Conservation (phyloP, 805 yeast genomes). For the Candida sithepensis region DNA sequence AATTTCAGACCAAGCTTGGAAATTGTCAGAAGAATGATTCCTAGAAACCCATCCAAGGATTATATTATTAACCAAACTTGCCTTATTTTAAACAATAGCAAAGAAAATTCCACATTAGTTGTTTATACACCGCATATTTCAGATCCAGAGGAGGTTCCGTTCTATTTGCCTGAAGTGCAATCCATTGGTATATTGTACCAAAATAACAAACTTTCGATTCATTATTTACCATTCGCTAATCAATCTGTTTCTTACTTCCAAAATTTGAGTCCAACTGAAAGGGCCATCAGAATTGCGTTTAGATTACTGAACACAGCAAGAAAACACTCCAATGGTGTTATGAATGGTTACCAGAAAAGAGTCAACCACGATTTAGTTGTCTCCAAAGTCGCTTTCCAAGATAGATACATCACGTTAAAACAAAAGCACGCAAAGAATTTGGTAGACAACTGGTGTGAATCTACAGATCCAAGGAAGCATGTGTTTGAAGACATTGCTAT, state of each 20-base stretch:
- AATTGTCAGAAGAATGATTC: constrained; percentile 81
- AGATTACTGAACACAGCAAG: constrained; percentile 73
- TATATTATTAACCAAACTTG: constrained; percentile 84
- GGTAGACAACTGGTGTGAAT: constrained; percentile 86
- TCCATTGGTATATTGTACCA: constrained; percentile 69
- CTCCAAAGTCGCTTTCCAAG: constrained; percentile 77
- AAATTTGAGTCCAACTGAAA: constrained; percentile 41
- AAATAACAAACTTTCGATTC: constrained; percentile 54
- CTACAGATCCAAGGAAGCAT: constrained; percentile 92
- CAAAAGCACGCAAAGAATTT: constrained; percentile 73
- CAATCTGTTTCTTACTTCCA: constrained; percentile 26
- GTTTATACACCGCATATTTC: constrained; percentile 77
- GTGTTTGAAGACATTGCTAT: constrained; percentile 95
- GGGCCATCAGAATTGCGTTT: constrained; percentile 79
- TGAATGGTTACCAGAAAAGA: constrained; percentile 80
- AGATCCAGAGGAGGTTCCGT: constrained; percentile 63
- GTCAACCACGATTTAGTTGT: constrained; percentile 88
- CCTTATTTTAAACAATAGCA: constrained; percentile 38
- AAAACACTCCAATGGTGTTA: constrained; percentile 81
- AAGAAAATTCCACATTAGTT: constrained; percentile 46
- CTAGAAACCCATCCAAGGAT: constrained; percentile 87
- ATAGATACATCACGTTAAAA: constrained; percentile 73
- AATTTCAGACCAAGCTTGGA: constrained; percentile 39
- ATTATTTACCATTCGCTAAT: constrained; percentile 62
- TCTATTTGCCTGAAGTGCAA: constrained; percentile 80